Percentiles rank a stretch among this genome's conserved stretches.
These are phyloP conservation scores for Cladorrhinum sp. DNA, from an alignment of 2,329 filamentous ascomycete genomes.

Conservation along the genomic window DNA sequence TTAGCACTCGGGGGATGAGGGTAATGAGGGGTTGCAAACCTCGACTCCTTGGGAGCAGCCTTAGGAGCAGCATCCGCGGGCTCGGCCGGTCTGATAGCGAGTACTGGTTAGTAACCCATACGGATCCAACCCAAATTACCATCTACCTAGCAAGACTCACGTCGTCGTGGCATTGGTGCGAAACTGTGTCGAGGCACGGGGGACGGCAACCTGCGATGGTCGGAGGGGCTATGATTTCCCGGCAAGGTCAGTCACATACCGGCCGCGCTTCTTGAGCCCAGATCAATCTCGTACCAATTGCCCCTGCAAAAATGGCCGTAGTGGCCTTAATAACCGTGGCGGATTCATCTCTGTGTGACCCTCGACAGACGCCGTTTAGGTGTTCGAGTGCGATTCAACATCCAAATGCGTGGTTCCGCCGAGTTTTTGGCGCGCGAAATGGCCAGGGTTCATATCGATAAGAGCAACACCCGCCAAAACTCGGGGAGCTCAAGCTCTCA, in stretches of 20 bases:
- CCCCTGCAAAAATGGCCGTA: constrained; percentile 32
- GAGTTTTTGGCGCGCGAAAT: constrained; percentile 26
- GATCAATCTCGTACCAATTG: constrained; percentile 28
- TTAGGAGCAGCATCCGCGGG: not conserved
- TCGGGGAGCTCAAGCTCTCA: not conserved
- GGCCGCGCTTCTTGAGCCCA: not conserved
- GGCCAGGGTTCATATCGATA: constrained; percentile 31
- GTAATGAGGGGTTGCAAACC: not conserved
- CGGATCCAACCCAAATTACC: not conserved
- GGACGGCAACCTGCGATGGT: constrained; percentile 18
- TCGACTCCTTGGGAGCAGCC: constrained; percentile 1
- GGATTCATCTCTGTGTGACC: constrained; percentile 33
- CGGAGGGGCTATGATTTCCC: constrained; percentile 25
- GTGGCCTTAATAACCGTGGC: constrained; percentile 37
- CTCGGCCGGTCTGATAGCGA: constrained; percentile 7
- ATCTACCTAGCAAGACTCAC: constrained; percentile 18
- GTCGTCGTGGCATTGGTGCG: constrained; percentile 27
- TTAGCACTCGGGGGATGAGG: no score
- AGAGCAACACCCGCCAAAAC: not conserved
- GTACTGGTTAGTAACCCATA: constrained; percentile 5
- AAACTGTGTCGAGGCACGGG: constrained; percentile 23
- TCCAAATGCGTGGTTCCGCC: constrained; percentile 9
- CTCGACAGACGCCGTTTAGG: constrained; percentile 16
- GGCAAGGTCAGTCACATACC: constrained; percentile 12
- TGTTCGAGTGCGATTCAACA: constrained; percentile 9